These are phyloP conservation scores for Candida piceae DNA, from an alignment of 805 yeast species.

Conservation along the genomic window DNA sequence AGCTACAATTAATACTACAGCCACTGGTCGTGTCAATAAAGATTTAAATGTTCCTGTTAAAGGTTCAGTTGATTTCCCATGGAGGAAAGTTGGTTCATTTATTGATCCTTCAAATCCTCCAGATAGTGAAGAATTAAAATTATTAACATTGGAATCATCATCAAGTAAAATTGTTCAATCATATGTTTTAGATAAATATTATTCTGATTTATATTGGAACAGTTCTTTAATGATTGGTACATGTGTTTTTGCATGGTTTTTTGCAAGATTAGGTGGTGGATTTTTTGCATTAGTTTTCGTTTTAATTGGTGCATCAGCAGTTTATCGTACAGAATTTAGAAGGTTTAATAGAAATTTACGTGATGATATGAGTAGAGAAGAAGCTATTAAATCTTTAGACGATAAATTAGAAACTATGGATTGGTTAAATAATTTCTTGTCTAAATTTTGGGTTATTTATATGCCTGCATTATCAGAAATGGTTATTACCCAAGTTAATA, in stretches of 20 bases:
- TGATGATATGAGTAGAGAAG: conserved; percentile 68
- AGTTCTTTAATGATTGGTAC: conserved; percentile 59
- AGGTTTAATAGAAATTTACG: conserved; percentile 69
- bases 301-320: conserved; percentile 55
- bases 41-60: conserved; percentile 4
- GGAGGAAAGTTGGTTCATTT: conserved; percentile 32
- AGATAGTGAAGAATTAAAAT: conserved; percentile 11
- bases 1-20: not conserved
- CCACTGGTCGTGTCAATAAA: no score
- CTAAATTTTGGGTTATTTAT: conserved; percentile 82
- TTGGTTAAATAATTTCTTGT: conserved; percentile 74
- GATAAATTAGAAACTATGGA: conserved; percentile 67
- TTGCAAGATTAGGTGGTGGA: conserved; percentile 62
- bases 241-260: conserved; percentile 65
- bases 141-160: conserved; percentile 10
- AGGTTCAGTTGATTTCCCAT: conserved; percentile 26
- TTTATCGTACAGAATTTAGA: conserved; percentile 67
- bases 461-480: conserved; percentile 81
- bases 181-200: conserved; percentile 63
- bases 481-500: conserved; percentile 67
- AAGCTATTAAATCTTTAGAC: conserved; percentile 60
- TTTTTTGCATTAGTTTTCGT: conserved; percentile 58
- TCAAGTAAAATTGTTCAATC: conserved; percentile 39
- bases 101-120: conserved; percentile 25
- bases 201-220: conserved; percentile 71